phyloP scores from a whole-genome alignment of 192 early-diverging fungal species.

The Entrophospora sp. region DNA sequence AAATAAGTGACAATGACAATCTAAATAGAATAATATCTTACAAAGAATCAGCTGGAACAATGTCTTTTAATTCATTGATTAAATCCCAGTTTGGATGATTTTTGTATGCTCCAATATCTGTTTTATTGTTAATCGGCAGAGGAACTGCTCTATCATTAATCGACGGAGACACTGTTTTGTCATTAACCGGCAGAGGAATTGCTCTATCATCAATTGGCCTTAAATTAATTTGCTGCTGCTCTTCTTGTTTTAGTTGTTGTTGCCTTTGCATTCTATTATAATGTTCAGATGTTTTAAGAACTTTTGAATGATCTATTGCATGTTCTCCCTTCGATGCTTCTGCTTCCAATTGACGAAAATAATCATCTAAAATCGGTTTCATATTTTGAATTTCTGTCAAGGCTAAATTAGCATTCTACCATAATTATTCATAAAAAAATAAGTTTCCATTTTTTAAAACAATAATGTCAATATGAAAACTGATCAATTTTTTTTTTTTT shows the following conservation, averaged over 20 bases:
- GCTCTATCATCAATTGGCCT: not conserved
- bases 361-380: conserved; percentile 5
- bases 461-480: not conserved
- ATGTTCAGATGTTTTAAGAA: not conserved
- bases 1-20: no score
- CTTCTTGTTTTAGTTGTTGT: not conserved
- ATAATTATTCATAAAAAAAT: not conserved
- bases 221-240: not conserved
- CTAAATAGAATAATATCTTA: no score
- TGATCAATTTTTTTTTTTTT: not conserved
- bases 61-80: no score
- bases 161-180: no score
- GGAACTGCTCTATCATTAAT: no score
- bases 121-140: no score
- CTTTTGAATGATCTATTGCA: not conserved
- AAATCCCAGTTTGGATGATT: no score
- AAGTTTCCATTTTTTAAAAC: no score
- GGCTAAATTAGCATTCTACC: not conserved
- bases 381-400: conserved; percentile 9
- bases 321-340: not conserved
- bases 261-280: not conserved
- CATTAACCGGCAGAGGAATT: no score
- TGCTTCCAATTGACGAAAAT: not conserved
- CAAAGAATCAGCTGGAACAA: no score
- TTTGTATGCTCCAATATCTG: no score